These are phyloP conservation scores for Auriscalpium vulgare DNA, from an alignment of 768 basidiomycete species.

Conservation along the genomic window DNA sequence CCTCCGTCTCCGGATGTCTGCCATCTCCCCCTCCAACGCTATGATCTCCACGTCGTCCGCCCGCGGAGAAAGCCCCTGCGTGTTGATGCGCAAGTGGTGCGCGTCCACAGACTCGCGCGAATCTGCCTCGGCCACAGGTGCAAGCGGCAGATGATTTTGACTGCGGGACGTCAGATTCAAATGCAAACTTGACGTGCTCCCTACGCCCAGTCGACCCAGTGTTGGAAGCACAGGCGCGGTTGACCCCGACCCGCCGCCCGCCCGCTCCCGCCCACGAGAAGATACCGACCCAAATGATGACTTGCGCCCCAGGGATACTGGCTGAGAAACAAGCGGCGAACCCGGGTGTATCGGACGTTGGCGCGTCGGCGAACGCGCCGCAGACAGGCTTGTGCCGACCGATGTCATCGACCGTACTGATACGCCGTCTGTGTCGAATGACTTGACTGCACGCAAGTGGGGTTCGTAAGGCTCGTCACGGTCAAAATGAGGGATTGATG, in stretches of 20 bases:
- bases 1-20: constrained; percentile 59
- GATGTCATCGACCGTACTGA: constrained; percentile 15
- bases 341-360: constrained; percentile 1
- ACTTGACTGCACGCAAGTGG: neutral
- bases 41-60: constrained; percentile 30
- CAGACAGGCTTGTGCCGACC: constrained; percentile 9
- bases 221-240: constrained; percentile 23
- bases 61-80: neutral
- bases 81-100: constrained; percentile 3
- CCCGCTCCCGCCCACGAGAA: constrained; percentile 8
- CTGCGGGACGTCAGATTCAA: constrained; percentile 37
- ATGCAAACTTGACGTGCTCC: constrained; percentile 40
- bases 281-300: constrained; percentile 15
- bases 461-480: too few relatives aligned
- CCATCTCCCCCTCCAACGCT: constrained; percentile 49
- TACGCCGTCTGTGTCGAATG: constrained; percentile 10
- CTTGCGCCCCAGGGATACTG: constrained; percentile 10
- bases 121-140: constrained; percentile 44
- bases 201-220: constrained; percentile 24
- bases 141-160: constrained; percentile 36
- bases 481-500: too few relatives aligned
- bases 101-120: constrained; percentile 7
- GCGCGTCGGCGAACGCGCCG: constrained; percentile 10
- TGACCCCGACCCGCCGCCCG: neutral
- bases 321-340: constrained; percentile 8